Evolutionary conservation across 176 grass and related monocot genomes (phyloP), one percentile per base, ranked within the genome.

Genomic region (Chrysopogon serrulatus): DNA sequence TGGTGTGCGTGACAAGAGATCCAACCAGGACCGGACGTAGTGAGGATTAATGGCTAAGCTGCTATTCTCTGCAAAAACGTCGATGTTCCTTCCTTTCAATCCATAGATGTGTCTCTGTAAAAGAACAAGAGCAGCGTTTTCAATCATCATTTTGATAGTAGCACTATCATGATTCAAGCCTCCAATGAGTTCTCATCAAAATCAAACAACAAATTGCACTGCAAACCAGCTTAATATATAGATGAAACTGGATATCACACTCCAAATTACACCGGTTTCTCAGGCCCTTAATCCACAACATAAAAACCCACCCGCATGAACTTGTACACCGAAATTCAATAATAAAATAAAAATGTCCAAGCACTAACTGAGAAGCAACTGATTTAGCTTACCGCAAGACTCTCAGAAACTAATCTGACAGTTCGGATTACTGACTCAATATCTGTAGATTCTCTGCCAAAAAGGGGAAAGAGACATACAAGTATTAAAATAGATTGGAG

Each of bases 31-130:
- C 27, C 44, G 71, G 56, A 99, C 83, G 63, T 94, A 95, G 78
- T 85, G 80, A 79, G 87, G 87, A 71, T 92, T 96, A 76, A 94
- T 79, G 10, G 93, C 91, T 85, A 99, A 92, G 79, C 91, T 96
- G 86, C 93, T 99, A 66, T 89, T 81, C 54, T 94, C 93, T 71
- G 86, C 86, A 75, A 99, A 99, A 86, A 99, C 89, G 26, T 99
- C 82, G 37, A 99, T 86, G 43, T 92, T 96, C 88, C 83, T 94
- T 77, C 90, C 93, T 89, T 90, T 78, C 43, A 92, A 76, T 77
- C 91, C 89, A 67, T 99, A 99, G 77, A 99, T 94, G 79, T 94
- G 93, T 51, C 91, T 96, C 96, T 99, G 90, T 72, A 95, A 65
- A 91, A 73, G 45, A 39, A 31, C 11, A 90, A 68, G 37, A 49